phyloP scores from a whole-genome alignment of 1,139 yeast genomes.

The Debaryomyces psychrophilus region DNA sequence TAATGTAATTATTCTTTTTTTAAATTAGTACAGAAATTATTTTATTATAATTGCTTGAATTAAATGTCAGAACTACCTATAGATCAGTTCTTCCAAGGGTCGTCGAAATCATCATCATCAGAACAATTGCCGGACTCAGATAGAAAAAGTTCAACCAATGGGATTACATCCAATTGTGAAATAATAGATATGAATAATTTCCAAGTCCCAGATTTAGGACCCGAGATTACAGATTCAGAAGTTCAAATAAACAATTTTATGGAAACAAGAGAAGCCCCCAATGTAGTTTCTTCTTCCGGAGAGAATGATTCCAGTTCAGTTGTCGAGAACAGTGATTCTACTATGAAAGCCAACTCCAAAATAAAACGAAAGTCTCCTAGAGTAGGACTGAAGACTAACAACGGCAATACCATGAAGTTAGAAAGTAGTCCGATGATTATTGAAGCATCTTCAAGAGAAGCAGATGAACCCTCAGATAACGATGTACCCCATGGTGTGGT shows the following conservation, averaged over 20 bases:
- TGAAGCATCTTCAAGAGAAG: constrained; percentile 8
- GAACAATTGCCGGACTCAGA: not conserved
- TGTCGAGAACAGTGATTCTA: not conserved
- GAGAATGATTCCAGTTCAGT: constrained; percentile 2
- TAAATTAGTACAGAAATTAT: not conserved
- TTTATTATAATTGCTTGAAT: not conserved
- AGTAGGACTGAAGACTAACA: constrained; percentile 4
- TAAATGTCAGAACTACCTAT: constrained; percentile 8
- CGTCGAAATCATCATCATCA: constrained; percentile 4
- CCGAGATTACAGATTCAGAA: not conserved
- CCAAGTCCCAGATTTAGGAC: constrained; percentile 7
- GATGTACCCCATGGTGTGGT: constrained; percentile 12
- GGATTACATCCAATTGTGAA: not conserved
- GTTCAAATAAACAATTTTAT: not conserved
- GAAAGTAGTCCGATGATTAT: constrained; percentile 17
- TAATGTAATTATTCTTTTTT: not conserved
- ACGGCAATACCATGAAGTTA: constrained; percentile 7
- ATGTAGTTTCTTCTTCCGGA: not conserved
- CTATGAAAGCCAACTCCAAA: not conserved
- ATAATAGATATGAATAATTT: not conserved
- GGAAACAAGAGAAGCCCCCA: not conserved
- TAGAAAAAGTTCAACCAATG: constrained; percentile 2
- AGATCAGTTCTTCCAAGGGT: constrained; percentile 8
- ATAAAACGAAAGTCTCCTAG: constrained; percentile 10
- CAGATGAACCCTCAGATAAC: not conserved